A percentile compares a stretch with the other conserved stretches of the same genome.
Conservation (phyloP, 2,329 filamentous ascomycete genomes). For the Scopulariopsis brevicaulis region DNA sequence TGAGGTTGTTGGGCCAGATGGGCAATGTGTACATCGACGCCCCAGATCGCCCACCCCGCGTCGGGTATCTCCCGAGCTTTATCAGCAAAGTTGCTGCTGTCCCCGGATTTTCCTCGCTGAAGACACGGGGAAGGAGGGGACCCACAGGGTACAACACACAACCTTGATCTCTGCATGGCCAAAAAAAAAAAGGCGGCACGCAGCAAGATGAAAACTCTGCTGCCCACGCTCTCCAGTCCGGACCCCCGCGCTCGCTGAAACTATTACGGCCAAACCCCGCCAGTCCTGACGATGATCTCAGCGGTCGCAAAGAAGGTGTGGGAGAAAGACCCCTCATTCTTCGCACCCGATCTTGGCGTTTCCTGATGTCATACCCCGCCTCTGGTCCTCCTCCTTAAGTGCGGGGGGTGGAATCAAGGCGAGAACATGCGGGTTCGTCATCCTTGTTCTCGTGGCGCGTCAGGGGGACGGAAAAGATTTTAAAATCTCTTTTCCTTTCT, state of each 20-base stretch:
- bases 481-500: neutral
- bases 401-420: neutral
- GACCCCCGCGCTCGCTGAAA: neutral
- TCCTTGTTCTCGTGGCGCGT: neutral
- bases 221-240: neutral
- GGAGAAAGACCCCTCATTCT: neutral
- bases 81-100: neutral
- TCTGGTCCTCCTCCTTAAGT: neutral
- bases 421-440: neutral
- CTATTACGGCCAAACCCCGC: too few relatives aligned
- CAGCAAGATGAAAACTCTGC: neutral
- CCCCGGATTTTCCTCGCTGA: neutral
- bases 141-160: neutral
- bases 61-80: neutral
- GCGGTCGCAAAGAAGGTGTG: too few relatives aligned
- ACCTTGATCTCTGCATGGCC: neutral
- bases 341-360: neutral
- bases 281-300: neutral
- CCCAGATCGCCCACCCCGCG: neutral
- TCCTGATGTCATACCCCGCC: neutral
- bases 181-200: neutral
- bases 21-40: too few relatives aligned
- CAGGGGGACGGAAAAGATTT: neutral
- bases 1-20: too few relatives aligned
- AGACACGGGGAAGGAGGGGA: neutral